phyloP scores from a whole-genome alignment of 352 stramenopile species.

The Phytophthora pseudosyringae region DNA sequence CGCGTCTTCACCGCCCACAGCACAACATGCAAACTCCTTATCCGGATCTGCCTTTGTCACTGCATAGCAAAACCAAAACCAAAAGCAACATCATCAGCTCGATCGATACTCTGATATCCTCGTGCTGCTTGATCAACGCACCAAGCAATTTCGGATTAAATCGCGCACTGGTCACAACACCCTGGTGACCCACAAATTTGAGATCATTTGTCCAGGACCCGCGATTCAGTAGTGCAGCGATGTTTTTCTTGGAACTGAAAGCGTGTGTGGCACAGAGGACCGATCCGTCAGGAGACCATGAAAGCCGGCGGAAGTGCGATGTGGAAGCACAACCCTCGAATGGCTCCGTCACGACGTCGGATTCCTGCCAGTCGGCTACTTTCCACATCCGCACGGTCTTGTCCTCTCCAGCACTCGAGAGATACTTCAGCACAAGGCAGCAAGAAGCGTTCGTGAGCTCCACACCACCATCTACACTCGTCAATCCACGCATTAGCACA shows the following conservation, averaged over 20 bases:
- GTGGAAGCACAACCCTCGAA: slow-evolving; percentile 82
- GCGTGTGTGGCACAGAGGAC: slow-evolving; percentile 84
- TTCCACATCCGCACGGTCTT: slow-evolving; percentile 88
- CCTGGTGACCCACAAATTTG: slow-evolving; percentile 86
- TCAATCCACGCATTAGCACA: slow-evolving; percentile 15
- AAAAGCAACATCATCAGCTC: slow-evolving; percentile 11
- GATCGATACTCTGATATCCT: background rate
- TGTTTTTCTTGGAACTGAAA: slow-evolving; percentile 90
- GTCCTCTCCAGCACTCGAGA: slow-evolving; percentile 88
- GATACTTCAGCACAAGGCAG: slow-evolving; percentile 49
- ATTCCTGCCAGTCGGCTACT: slow-evolving; percentile 80
- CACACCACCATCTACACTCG: background rate
- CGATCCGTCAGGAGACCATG: slow-evolving; percentile 86
- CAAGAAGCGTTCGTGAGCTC: slow-evolving; percentile 3
- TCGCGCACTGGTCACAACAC: slow-evolving; percentile 79
- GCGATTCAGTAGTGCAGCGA: slow-evolving; percentile 78
- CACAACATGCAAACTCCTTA: slow-evolving; percentile 89
- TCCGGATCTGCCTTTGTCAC: slow-evolving; percentile 59
- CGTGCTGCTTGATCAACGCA: slow-evolving; percentile 17
- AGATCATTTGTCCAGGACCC: slow-evolving; percentile 84
- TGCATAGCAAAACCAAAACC: slow-evolving; percentile 21
- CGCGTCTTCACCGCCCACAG: slow-evolving; percentile 80
- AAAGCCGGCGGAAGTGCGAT: slow-evolving; percentile 85
- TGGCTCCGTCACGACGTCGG: slow-evolving; percentile 66
- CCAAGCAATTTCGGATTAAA: slow-evolving; percentile 87